Conservation (phyloP, 306 rosid genomes). For the Astragalus glycyphyllos region DNA sequence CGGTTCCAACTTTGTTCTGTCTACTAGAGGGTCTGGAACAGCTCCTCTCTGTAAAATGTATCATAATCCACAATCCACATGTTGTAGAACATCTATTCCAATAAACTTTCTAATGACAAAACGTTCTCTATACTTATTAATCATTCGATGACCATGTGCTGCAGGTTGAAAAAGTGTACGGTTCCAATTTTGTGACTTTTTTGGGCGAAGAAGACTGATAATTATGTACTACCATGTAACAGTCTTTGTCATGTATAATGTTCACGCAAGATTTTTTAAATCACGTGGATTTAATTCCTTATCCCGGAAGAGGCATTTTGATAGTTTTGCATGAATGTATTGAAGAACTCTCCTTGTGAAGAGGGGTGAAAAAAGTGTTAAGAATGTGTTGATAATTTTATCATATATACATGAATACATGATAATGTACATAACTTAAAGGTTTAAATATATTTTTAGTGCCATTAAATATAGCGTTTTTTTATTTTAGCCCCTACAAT, state of each 20-base stretch:
- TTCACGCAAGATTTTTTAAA: too few relatives aligned
- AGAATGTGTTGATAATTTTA: too few relatives aligned
- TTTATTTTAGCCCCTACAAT: too few relatives aligned
- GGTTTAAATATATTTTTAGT: too few relatives aligned
- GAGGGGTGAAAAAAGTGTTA: background rate
- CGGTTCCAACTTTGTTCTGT: conserved; percentile 36
- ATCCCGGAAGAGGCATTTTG: background rate
- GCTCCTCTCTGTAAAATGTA: conserved; percentile 49
- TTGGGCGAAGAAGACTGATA: background rate
- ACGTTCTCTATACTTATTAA: conserved; percentile 20
- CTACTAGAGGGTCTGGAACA: conserved; percentile 46
- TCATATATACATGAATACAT: too few relatives aligned
- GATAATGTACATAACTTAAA: too few relatives aligned
- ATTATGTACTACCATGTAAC: background rate
- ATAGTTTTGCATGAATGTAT: background rate
- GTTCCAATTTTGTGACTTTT: background rate
- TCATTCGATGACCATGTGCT: conserved; percentile 1
- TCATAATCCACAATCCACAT: conserved; percentile 37
- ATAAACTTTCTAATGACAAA: conserved; percentile 35
- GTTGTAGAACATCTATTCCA: conserved; percentile 35
- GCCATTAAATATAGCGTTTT: too few relatives aligned
- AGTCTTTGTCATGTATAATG: background rate
- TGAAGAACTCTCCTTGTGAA: too few relatives aligned
- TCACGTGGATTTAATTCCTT: background rate
- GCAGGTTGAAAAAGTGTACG: conserved; percentile 1